Evolutionary conservation across 345 rosid species (phyloP), one percentile per base, ranked within the genome.

Genomic region (Ailanthus altissimus): DNA sequence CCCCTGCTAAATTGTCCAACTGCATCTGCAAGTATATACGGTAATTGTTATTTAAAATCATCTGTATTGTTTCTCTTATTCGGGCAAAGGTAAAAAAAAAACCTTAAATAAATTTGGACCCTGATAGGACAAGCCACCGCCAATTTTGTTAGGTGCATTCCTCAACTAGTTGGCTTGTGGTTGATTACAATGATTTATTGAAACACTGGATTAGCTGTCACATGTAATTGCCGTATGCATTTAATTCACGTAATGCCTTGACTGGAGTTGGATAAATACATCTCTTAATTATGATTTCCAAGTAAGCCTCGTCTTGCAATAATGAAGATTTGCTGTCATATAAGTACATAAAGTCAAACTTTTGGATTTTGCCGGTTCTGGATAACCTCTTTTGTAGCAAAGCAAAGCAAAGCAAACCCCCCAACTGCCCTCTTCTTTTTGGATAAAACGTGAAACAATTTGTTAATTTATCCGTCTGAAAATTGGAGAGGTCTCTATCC

Each of bases 141-240:
- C 36, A 4, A 25, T 40, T 14, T n/a, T 5, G 60, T 40, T 25
- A 9, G 67, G 56, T 16, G 8, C 5, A 72, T 13, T 8, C 4
- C 47, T 56, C 60, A 65, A 43, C 15, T 6, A 65, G 13, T 67
- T n/a, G 56, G 42, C 57, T 56, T 67, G 74, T 45, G 73, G 28
- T 76, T 5, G 58, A 67, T 76, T 9, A 10, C 18, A 10, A 6
- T 40, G 59, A 61, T 15, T 36, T 56, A 32, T 6, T 56, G 4
- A 23, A 45, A 9, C 21, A 3, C n/a, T n/a, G n/a, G n/a, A n/a
- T 45, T 23, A n/a, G 49, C 38, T 50, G 42, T 16, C 20, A 0
- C 50, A 62, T 15, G 42, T 63, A 46, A 26, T n/a, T 53, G 51
- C 18, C 58, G 49, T 75, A 57, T 36, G 15, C 50, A 70, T 14